phyloP scores from a whole-genome alignment of 2,329 filamentous ascomycete genomes.

The Trichoderma sp. region DNA sequence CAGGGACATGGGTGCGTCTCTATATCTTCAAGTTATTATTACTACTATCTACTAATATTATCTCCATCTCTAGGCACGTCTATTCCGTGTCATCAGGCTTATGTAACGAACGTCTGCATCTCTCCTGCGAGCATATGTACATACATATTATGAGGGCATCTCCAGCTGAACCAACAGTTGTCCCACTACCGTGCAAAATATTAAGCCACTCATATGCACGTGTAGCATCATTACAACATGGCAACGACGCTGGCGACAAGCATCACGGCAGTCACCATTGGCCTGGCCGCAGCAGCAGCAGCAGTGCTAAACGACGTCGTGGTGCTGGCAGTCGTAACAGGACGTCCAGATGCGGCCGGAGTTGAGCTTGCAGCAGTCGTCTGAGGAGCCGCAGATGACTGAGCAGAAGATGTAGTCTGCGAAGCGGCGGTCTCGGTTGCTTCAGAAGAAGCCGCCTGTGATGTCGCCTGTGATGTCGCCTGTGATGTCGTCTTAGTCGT shows the following conservation, averaged over 20 bases:
- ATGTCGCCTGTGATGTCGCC: neutral
- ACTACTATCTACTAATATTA: neutral
- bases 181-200: too few species aligned
- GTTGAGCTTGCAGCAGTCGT: neutral
- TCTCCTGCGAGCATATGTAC: neutral
- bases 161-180: neutral
- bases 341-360: neutral
- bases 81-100: neutral
- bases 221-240: neutral
- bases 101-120: neutral
- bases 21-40: neutral
- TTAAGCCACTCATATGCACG: too few species aligned
- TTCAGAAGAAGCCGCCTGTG: neutral
- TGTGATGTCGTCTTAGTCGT: neutral
- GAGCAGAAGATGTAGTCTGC: slow-evolving; percentile 11
- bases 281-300: slow-evolving; percentile 12
- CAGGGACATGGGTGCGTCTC: neutral
- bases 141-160: neutral
- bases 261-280: neutral
- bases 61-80: neutral
- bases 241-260: slow-evolving; percentile 13
- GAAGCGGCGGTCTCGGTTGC: slow-evolving; percentile 19
- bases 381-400: neutral
- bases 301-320: neutral
- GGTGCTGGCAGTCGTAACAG: neutral